phyloP scores from a whole-genome alignment of 371 early-diverging fungal genomes.

The Lichtheimia ornata region DNA sequence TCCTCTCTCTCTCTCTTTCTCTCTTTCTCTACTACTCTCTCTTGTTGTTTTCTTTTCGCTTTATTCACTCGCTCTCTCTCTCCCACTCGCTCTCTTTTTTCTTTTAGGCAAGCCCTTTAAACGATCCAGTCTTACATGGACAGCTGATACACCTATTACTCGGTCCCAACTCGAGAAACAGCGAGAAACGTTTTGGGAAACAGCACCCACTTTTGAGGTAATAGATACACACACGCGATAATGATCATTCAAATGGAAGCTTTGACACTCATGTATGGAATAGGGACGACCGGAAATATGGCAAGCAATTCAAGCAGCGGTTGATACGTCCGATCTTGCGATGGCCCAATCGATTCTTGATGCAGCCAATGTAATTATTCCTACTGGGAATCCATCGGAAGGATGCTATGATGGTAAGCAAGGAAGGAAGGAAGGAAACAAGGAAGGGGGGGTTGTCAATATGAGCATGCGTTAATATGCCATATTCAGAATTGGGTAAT shows the following conservation, averaged over 20 bases:
- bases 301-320: constrained; percentile 65
- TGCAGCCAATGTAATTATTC: constrained; percentile 64
- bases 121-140: constrained; percentile 36
- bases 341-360: constrained; percentile 67
- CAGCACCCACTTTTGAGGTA: constrained; percentile 70
- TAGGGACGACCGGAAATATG: constrained; percentile 72
- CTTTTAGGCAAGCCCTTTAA: constrained; percentile 39
- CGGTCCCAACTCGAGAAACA: constrained; percentile 44
- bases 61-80: not conserved
- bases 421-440: constrained; percentile 2
- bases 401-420: constrained; percentile 71
- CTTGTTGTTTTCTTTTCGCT: constrained; percentile 1
- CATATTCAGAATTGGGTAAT: constrained; percentile 58
- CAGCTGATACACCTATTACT: constrained; percentile 50
- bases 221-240: not conserved
- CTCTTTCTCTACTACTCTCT: not conserved
- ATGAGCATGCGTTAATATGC: not conserved
- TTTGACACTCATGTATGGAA: not conserved
- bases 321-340: constrained; percentile 42
- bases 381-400: constrained; percentile 67
- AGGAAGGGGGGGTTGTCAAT: not conserved
- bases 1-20: not conserved
- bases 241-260: not conserved
- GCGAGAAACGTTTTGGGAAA: constrained; percentile 75
- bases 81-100: not conserved